Evolutionary conservation across 2,329 filamentous ascomycete species (phyloP), one percentile per base, ranked within the genome.

Genomic region (Curvularia spicifera): DNA sequence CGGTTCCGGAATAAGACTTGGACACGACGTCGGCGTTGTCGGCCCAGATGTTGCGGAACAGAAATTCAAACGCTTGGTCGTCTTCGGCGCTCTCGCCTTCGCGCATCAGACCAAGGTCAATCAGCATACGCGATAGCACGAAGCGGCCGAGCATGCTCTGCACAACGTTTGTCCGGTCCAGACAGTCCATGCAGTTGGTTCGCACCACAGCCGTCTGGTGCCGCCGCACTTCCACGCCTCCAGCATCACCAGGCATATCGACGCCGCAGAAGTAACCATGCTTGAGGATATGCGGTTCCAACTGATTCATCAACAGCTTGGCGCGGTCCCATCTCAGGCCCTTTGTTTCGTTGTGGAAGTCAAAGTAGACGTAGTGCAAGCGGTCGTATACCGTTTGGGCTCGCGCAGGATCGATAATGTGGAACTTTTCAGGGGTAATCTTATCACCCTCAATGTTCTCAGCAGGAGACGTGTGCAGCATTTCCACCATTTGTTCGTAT

Each of bases 161-260:
- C 3, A 99, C 92, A 6, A 99, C 93, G 70, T 99, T 99, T 52
- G 95, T 99, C 52, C 95, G 90, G 78, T 99, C 95, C 13, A 99
- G 85, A 67, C 96, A 99, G 78, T 99, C 95, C 95, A 99, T 99
- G 80, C 95, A 99, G 77, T 99, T 99, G 39, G 95, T 97, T 53
- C 95, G 89, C 64, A 99, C 93, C 15, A 98, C 93, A 60, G 91
- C 93, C 1, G 88, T 91, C 82, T 99, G 95, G 64, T 87, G 84
- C 61, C 86, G 89, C 63, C 93, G 88, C 33, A 92, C 86, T 69
- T 98, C 94, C 12, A 97, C 83, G 18, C 86, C 87, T 29, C 89
- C 90, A 57, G 88, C 83, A 67, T 87, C 85, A 43, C 87, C 90
- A 1, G 93, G 91, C 81, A 90, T 90, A 75, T 97, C 92, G 28